Conservation (phyloP, 129 eudicot genomes). For the Dittrichia graveolens region DNA sequence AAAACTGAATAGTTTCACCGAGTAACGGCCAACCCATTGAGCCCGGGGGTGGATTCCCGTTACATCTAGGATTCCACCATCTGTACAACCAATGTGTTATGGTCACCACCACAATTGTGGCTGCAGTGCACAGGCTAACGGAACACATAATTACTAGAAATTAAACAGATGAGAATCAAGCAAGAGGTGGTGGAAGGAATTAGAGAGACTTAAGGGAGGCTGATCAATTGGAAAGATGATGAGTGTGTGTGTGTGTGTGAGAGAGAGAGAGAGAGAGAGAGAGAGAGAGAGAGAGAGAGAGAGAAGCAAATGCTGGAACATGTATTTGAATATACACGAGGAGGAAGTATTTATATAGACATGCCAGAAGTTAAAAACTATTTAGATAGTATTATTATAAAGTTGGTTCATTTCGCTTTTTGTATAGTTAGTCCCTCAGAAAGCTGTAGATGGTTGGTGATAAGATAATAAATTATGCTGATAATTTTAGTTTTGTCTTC, state of each 20-base stretch:
- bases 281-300: constrained; percentile 15
- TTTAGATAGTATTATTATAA: constrained; percentile 40
- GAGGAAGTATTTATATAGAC: constrained; percentile 66
- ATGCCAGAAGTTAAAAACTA: constrained; percentile 43
- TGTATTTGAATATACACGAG: constrained; percentile 49
- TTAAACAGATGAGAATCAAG: constrained; percentile 6
- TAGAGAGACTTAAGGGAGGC: constrained; percentile 25
- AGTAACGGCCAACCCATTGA: constrained; percentile 97
- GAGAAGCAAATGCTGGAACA: constrained; percentile 64
- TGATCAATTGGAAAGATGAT: constrained; percentile 3
- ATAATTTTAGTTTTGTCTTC: constrained; percentile 42
- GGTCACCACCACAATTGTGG: constrained; percentile 34
- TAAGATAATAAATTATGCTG: constrained; percentile 34
- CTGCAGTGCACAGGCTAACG: constrained; percentile 39
- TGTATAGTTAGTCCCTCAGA: constrained; percentile 58
- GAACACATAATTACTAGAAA: constrained; percentile 48
- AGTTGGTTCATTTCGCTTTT: constrained; percentile 39
- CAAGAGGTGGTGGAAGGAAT: not conserved
- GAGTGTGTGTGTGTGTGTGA: too few relatives aligned
- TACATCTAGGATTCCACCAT: constrained; percentile 86
- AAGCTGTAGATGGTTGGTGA: constrained; percentile 63
- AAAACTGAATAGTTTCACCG: constrained; percentile 79
- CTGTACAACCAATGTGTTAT: constrained; percentile 67
- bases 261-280: not conserved
- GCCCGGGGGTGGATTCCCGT: constrained; percentile 87